These are phyloP conservation scores for Borealophlyctis nickersoniae DNA, from an alignment of 192 early-diverging fungal genomes.

Conservation along the genomic window DNA sequence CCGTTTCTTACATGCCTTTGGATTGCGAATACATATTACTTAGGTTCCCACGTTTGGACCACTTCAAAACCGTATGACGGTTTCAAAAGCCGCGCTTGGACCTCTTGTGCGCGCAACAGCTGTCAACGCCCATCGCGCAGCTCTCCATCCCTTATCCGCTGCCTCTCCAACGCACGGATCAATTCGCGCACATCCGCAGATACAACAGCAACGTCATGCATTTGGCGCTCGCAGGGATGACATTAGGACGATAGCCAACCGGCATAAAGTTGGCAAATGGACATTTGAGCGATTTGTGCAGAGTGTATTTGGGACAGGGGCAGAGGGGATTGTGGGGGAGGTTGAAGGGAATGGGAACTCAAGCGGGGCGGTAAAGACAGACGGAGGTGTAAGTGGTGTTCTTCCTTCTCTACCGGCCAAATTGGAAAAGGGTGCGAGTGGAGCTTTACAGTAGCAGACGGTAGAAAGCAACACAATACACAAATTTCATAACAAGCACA, in stretches of 20 bases:
- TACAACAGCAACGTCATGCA: conserved; percentile 54
- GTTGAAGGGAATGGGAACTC: neutral
- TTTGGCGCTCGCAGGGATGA: conserved; percentile 56
- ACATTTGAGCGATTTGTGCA: conserved; percentile 45
- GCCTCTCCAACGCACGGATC: neutral
- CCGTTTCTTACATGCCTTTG: conserved; percentile 74
- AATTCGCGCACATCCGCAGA: too few relatives aligned
- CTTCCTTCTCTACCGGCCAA: too few relatives aligned
- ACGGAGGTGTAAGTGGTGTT: neutral
- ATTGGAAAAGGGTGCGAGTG: too few relatives aligned
- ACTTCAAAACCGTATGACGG: conserved; percentile 44
- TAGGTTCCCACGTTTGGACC: conserved; percentile 75
- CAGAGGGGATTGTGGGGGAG: neutral
- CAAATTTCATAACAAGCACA: too few relatives aligned
- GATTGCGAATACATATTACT: too few relatives aligned
- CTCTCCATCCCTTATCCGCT: neutral
- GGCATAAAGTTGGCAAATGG: conserved; percentile 58
- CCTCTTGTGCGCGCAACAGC: conserved; percentile 16
- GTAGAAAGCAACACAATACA: too few relatives aligned
- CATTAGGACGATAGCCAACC: conserved; percentile 52
- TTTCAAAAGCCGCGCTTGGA: conserved; percentile 70
- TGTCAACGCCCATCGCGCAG: conserved; percentile 13
- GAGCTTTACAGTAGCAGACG: too few relatives aligned
- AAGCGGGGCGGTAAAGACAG: conserved; percentile 1
- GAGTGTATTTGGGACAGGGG: conserved; percentile 28